These are phyloP conservation scores for Acanthamoeba royreba DNA, from an alignment of 208 protist species.

Conservation along the genomic window DNA sequence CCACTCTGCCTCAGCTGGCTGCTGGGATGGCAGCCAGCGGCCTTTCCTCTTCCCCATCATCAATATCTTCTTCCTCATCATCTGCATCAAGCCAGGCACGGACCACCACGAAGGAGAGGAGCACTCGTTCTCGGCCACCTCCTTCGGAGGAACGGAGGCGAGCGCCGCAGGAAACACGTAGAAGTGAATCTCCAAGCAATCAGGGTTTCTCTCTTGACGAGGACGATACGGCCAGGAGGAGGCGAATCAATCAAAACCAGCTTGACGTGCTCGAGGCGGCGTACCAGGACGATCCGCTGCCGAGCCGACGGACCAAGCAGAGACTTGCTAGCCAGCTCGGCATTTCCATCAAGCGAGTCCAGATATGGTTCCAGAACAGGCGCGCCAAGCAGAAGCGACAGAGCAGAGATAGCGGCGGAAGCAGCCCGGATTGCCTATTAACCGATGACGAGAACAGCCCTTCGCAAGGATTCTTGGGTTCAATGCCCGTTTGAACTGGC, in stretches of 20 bases:
- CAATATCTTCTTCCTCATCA: background rate
- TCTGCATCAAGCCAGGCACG: background rate
- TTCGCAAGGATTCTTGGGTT: too few species aligned
- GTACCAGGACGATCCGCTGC: background rate
- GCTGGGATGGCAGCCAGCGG: too few species aligned
- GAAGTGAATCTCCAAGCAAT: background rate
- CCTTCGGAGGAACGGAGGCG: background rate
- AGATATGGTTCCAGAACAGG: slow-evolving; percentile 32
- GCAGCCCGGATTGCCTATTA: background rate
- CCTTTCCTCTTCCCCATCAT: background rate
- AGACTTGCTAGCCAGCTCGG: background rate
- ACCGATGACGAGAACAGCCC: too few species aligned
- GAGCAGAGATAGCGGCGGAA: background rate
- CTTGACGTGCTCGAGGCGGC: background rate
- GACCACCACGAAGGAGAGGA: background rate
- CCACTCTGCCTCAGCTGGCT: too few species aligned
- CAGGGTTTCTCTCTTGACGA: too few species aligned
- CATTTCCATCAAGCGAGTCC: background rate
- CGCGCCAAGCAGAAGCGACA: background rate
- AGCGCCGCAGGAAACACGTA: background rate
- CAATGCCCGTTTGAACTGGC: too few species aligned
- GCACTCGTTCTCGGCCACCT: background rate
- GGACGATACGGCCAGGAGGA: background rate
- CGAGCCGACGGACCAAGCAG: background rate
- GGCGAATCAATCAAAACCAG: background rate